Conservation (phyloP, 1,284 basidiomycete genomes). For the Cutaneotrichosporon sp. region DNA sequence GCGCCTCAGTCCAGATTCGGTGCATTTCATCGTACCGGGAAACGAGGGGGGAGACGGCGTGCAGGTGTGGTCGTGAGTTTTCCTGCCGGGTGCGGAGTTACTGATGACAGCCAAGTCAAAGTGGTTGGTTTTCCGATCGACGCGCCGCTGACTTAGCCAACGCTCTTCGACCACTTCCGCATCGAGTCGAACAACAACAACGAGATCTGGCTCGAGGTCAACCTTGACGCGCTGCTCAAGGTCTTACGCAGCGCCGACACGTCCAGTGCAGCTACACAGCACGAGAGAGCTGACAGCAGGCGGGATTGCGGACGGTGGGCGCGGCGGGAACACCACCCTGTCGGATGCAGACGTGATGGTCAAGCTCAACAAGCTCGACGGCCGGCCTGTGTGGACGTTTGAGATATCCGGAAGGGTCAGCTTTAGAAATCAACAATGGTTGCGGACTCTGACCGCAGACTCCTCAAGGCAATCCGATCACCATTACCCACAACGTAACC, state of each 20-base stretch:
- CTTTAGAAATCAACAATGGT: not conserved
- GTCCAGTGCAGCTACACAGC: slow-evolving; percentile 32
- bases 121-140: slow-evolving; percentile 39
- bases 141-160: slow-evolving; percentile 54
- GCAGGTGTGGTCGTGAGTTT: slow-evolving; percentile 85
- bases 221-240: slow-evolving; percentile 67
- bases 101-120: slow-evolving; percentile 50
- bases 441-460: slow-evolving; percentile 23
- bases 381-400: slow-evolving; percentile 46
- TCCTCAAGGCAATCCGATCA: slow-evolving; percentile 31
- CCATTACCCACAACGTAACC: slow-evolving; percentile 53
- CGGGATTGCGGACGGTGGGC: slow-evolving; percentile 8
- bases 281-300: slow-evolving; percentile 4
- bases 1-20: slow-evolving; percentile 69
- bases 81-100: no score
- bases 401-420: slow-evolving; percentile 44
- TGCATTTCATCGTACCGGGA: slow-evolving; percentile 72
- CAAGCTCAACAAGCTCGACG: slow-evolving; percentile 60
- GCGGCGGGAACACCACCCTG: slow-evolving; percentile 21
- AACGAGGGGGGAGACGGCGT: slow-evolving; percentile 79
- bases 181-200: slow-evolving; percentile 81
- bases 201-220: slow-evolving; percentile 70
- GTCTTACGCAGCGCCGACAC: slow-evolving; percentile 59
- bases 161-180: slow-evolving; percentile 75
- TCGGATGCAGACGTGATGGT: slow-evolving; percentile 67